Conservation (phyloP, 441 rosid species). For the Croton setiger region DNA sequence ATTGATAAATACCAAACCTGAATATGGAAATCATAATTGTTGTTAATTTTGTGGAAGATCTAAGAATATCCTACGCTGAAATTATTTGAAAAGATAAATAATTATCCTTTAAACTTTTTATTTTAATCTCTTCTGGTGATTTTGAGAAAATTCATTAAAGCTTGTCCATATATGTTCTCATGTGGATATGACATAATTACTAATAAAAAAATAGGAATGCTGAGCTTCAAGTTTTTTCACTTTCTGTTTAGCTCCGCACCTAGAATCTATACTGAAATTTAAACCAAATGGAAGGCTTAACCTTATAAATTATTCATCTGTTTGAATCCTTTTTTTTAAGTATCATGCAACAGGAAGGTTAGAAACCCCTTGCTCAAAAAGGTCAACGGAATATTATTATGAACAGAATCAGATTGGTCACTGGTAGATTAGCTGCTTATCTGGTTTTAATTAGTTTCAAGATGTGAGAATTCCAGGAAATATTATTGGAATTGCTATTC, state of each 20-base stretch:
- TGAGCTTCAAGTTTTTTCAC: no score
- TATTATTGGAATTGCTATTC: neutral
- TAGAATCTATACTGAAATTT: neutral
- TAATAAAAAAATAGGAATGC: no score
- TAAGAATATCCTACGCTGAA: neutral
- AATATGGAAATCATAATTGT: neutral
- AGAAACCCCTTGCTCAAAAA: neutral
- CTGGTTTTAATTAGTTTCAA: neutral
- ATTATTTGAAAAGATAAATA: neutral
- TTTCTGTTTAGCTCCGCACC: neutral
- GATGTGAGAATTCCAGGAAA: constrained; percentile 3
- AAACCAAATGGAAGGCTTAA: neutral
- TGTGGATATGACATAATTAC: no score
- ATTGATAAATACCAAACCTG: neutral
- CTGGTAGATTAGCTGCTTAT: neutral
- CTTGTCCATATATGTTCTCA: no score
- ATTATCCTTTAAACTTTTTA: neutral
- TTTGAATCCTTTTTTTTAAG: neutral
- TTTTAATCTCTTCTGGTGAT: neutral
- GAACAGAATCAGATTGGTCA: neutral
- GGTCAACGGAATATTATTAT: neutral
- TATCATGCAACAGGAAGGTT: neutral
- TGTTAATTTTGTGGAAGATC: neutral
- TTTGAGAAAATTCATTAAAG: neutral
- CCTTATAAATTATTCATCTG: neutral